Evolutionary conservation across 2,329 filamentous ascomycete species (phyloP), one percentile per base, ranked within the genome.

Genomic region (Aureobasidium musti): DNA sequence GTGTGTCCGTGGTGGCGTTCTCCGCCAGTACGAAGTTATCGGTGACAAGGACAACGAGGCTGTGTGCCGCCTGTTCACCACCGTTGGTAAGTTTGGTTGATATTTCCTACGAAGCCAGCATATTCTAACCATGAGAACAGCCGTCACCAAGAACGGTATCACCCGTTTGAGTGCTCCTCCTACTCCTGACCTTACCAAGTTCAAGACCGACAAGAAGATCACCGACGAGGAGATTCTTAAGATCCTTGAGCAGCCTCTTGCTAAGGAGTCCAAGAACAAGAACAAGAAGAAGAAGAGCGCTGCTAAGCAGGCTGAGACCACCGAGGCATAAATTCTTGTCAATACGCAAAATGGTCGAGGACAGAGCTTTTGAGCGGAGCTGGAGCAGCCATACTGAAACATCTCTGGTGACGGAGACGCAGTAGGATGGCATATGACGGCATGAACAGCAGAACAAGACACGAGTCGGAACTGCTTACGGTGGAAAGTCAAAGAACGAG

Each of bases 121-220:
- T 26, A n/a, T 53, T 67, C 21, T 64, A 59, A 50, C 56, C 10
- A 14, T 54, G 23, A 53, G 13, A 59, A 19, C 53, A 97, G 95
- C 92, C 68, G 92, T 99, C 79, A 97, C 92, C 75, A 99, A 99
- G 87, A 97, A 98, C 78, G 95, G 95, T 72, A 83, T 99, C 74
- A 92, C 90, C 76, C 91, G 91, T 81, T 83, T 99, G 67, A 89
- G 91, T 73, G 89, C 86, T 30, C 89, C 95, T 39, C 87, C 91
- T 69, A 78, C 88, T 26, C 84, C 90, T 70, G 92, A 98, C 76
- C 78, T 95, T 69, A 86, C 84, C 77, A 92, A 93, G 83, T 87
- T 89, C 84, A 90, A 97, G 86, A 89, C 91, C 39, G 93, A 98
- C 79, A 98, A 98, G 87, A 97, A 97, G 86, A 97, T 99, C 75